A percentile compares a stretch with the other conserved stretches of the same genome.
Evolutionary conservation across 805 yeast genomes (phyloP).

Genomic region (Zygosaccharomyces bisporus): DNA sequence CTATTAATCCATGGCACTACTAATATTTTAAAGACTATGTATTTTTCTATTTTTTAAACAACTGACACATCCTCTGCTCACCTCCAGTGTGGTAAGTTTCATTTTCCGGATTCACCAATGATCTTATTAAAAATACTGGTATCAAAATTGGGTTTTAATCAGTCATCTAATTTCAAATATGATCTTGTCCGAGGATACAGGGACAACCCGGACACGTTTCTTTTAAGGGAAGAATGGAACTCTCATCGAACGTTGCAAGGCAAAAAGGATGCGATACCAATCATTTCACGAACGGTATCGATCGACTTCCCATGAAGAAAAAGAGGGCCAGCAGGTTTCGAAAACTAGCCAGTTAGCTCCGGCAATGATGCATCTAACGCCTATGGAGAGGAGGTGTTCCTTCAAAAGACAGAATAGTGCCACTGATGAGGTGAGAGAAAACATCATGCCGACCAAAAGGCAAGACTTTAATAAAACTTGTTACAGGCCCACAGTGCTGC

Average conservation of each 20-base stretch:
- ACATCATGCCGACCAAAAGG: constrained; percentile 10
- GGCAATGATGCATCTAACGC: constrained; percentile 5
- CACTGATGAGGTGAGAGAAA: constrained; percentile 8
- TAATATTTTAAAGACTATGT: too few species aligned
- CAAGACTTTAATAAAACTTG: constrained; percentile 12
- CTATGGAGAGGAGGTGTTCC: constrained; percentile 11
- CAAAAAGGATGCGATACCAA: not conserved
- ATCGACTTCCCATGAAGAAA: not conserved
- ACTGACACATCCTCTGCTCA: too few species aligned
- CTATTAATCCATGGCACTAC: too few species aligned
- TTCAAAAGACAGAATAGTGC: constrained; percentile 14
- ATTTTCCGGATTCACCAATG: too few species aligned
- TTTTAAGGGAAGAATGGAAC: not conserved
- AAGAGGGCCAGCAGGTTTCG: not conserved
- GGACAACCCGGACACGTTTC: not conserved
- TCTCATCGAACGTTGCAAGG: not conserved
- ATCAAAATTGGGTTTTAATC: too few species aligned
- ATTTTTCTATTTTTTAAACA: too few species aligned
- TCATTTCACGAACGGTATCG: not conserved
- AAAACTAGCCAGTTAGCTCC: not conserved
- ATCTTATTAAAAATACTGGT: too few species aligned
- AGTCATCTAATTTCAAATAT: too few species aligned
- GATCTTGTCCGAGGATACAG: not conserved
- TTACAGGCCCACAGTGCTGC: constrained; percentile 6
- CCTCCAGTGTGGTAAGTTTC: too few species aligned